Evolutionary conservation across 768 basidiomycete genomes (phyloP).

Genomic region (Coprinopsis strossmayeri): DNA sequence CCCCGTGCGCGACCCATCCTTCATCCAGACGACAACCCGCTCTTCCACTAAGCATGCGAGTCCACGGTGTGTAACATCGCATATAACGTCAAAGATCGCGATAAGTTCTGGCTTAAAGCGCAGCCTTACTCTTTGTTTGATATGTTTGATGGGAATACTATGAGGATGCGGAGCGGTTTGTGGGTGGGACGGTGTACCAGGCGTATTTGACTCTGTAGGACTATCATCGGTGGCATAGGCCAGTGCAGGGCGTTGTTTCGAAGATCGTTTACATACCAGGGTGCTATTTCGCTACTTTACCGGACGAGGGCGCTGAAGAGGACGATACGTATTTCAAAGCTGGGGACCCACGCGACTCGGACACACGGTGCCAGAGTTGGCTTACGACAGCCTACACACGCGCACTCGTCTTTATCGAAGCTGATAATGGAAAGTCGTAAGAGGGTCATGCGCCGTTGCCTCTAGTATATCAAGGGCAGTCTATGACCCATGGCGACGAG

Average conservation of each 20-base stretch:
- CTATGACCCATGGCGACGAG: too few relatives aligned
- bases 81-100: constrained; percentile 29
- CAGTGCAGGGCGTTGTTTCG: constrained; percentile 39
- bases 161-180: constrained; percentile 30
- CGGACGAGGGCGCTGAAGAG: constrained; percentile 13
- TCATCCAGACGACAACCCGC: constrained; percentile 16
- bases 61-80: constrained; percentile 38
- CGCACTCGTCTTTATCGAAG: constrained; percentile 48
- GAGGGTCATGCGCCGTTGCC: too few relatives aligned
- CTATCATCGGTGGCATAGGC: constrained; percentile 62
- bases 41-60: constrained; percentile 51
- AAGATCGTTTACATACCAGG: constrained; percentile 41
- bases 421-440: too few relatives aligned
- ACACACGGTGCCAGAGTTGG: constrained; percentile 15
- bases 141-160: constrained; percentile 42
- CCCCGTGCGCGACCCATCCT: constrained; percentile 32
- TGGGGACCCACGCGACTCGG: not conserved
- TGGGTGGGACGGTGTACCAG: constrained; percentile 48
- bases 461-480: too few relatives aligned
- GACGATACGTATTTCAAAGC: constrained; percentile 19
- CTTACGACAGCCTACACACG: constrained; percentile 44
- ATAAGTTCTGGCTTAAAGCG: constrained; percentile 57
- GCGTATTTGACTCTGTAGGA: constrained; percentile 47
- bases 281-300: constrained; percentile 36
- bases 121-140: constrained; percentile 53